A percentile compares a stretch with the other conserved stretches of the same genome.
These are phyloP conservation scores for Verticillium zaregamsianum DNA, from an alignment of 2,329 filamentous ascomycete species.

Conservation along the genomic window DNA sequence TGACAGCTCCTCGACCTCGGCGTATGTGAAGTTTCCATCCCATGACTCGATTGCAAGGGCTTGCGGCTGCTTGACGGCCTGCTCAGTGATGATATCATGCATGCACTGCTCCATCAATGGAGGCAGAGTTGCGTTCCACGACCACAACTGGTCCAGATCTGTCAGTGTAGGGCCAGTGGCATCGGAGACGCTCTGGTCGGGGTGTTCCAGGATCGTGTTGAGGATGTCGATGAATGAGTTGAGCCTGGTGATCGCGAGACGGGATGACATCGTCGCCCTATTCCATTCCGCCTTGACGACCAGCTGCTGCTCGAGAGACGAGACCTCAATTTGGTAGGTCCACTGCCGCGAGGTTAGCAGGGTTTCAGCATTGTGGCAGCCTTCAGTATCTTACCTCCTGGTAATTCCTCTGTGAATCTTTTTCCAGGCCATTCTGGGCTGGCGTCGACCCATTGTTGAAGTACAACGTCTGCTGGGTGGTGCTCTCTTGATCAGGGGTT, in stretches of 20 bases:
- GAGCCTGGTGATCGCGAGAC: slow-evolving; percentile 12
- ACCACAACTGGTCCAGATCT: slow-evolving; percentile 40
- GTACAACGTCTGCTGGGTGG: slow-evolving; percentile 6
- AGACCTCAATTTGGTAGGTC: slow-evolving; percentile 16
- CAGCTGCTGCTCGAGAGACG: slow-evolving; percentile 8
- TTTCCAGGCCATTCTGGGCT: neutral
- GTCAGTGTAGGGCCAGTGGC: slow-evolving; percentile 18
- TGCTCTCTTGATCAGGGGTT: neutral
- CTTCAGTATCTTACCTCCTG: neutral
- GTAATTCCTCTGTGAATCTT: neutral
- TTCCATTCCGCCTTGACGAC: slow-evolving; percentile 14
- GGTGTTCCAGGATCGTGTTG: slow-evolving; percentile 11
- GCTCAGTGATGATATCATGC: slow-evolving; percentile 41
- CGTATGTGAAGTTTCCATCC: slow-evolving; percentile 44
- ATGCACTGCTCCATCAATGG: slow-evolving; percentile 36
- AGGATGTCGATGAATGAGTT: slow-evolving; percentile 16
- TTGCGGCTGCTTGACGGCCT: slow-evolving; percentile 29
- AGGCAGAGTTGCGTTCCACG: slow-evolving; percentile 39
- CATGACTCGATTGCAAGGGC: slow-evolving; percentile 42
- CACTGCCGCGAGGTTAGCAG: slow-evolving; percentile 9
- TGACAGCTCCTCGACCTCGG: slow-evolving; percentile 37
- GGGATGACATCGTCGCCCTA: slow-evolving; percentile 10
- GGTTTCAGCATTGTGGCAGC: neutral
- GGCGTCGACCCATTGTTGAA: slow-evolving; percentile 8
- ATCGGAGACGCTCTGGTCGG: slow-evolving; percentile 7